These are phyloP conservation scores for Aspergillus fructus DNA, from an alignment of 2,329 filamentous ascomycete species.

Conservation along the genomic window DNA sequence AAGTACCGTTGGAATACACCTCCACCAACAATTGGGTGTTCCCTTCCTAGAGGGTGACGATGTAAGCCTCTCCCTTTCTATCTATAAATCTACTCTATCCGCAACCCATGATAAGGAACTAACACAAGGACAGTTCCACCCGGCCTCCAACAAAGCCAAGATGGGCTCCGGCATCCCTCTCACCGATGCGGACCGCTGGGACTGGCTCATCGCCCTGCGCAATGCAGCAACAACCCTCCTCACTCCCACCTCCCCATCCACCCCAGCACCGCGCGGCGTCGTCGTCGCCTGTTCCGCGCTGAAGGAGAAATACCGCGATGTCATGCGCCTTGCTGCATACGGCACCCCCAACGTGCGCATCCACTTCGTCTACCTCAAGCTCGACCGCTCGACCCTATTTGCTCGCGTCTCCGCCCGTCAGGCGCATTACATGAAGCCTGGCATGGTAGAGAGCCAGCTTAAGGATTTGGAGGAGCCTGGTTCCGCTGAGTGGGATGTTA, in stretches of 20 bases:
- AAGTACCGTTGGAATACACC: constrained; percentile 68
- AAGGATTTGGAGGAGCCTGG: constrained; percentile 80
- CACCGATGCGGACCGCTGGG: constrained; percentile 93
- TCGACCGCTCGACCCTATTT: constrained; percentile 71
- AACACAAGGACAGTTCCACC: constrained; percentile 40
- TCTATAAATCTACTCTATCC: background rate
- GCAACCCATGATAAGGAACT: background rate
- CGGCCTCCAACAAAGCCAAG: constrained; percentile 77
- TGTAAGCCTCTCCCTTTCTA: constrained; percentile 50
- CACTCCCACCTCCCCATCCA: constrained; percentile 24
- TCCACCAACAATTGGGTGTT: constrained; percentile 62
- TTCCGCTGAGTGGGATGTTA: constrained; percentile 68
- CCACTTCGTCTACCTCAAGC: constrained; percentile 90
- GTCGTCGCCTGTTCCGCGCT: constrained; percentile 94
- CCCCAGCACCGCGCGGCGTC: constrained; percentile 65
- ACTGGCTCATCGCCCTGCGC: constrained; percentile 83
- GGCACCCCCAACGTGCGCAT: constrained; percentile 71
- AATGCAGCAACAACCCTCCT: constrained; percentile 59
- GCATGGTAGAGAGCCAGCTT: constrained; percentile 94
- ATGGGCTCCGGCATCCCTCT: constrained; percentile 83
- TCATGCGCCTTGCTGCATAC: constrained; percentile 78
- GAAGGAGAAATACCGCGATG: constrained; percentile 95
- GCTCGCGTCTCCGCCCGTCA: constrained; percentile 71
- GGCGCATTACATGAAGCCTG: constrained; percentile 92
- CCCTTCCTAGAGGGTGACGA: constrained; percentile 78